phyloP scores from a whole-genome alignment of 1,284 basidiomycete species.

The Ganoderma leucocontextum region DNA sequence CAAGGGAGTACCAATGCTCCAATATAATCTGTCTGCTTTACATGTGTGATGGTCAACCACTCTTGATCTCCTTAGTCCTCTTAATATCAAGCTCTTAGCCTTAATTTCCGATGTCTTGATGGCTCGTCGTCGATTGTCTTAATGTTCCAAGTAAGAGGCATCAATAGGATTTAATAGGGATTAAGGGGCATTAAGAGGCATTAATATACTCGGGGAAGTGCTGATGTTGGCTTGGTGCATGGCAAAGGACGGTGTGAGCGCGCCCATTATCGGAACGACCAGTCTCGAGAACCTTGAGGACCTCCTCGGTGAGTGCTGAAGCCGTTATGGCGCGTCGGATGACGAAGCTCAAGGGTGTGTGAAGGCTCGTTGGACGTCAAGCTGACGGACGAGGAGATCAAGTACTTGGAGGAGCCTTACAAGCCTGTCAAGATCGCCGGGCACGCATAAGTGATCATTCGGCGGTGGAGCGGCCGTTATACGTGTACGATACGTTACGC shows the following conservation, averaged over 20 bases:
- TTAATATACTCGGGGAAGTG: too few relatives aligned
- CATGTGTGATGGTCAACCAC: too few relatives aligned
- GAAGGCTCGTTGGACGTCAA: slow-evolving; percentile 20
- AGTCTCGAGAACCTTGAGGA: slow-evolving; percentile 58
- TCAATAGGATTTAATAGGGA: too few relatives aligned
- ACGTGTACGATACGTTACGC: not conserved
- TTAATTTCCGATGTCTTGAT: too few relatives aligned
- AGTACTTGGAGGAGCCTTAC: slow-evolving; percentile 50
- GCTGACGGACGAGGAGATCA: slow-evolving; percentile 25
- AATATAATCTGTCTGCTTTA: too few relatives aligned
- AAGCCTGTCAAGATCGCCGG: slow-evolving; percentile 22
- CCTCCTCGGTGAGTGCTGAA: slow-evolving; percentile 48
- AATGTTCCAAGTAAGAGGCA: too few relatives aligned
- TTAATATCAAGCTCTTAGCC: too few relatives aligned
- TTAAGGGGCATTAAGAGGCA: too few relatives aligned
- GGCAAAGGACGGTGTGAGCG: slow-evolving; percentile 48
- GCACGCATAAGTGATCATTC: slow-evolving; percentile 13
- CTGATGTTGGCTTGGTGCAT: slow-evolving; percentile 29
- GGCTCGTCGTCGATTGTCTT: too few relatives aligned
- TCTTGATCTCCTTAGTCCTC: too few relatives aligned
- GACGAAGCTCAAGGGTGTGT: not conserved
- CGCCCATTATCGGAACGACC: slow-evolving; percentile 63
- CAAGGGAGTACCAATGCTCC: too few relatives aligned
- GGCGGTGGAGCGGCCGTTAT: not conserved
- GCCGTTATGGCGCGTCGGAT: too few relatives aligned